Evolutionary conservation across 2,329 filamentous ascomycete species (phyloP), one percentile per base, ranked within the genome.

Genomic region (Phyllosticta ampelicida): DNA sequence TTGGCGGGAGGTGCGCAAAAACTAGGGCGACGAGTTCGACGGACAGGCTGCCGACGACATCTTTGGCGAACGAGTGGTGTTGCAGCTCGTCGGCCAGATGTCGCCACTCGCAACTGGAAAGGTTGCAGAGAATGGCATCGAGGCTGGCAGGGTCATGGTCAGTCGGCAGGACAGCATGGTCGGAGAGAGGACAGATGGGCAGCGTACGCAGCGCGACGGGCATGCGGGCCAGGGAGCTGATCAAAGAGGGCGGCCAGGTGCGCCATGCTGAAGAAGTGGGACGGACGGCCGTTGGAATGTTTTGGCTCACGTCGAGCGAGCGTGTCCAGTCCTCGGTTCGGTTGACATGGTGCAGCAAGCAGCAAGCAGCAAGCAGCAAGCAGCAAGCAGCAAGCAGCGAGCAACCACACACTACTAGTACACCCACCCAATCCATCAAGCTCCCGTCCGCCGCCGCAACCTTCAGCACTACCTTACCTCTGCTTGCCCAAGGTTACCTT

Each of bases 31-130:
- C 63, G 8, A 76, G 63, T 63, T 76, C 74, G 13, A 70, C 16
- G 5, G 74, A 73, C 36, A 75, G 61, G 0, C 44, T 60, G n/a
- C 63, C 65, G 29, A 75, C 56, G 30, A 73, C 67, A 60, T 75
- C 73, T 52, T 58, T 60, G 10, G 64, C 61, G 60, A 72, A 71
- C 44, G 63, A 54, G 48, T 61, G 66, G 23, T 59, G 52, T 48
- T 59, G 57, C 55, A 64, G 64, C 9, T 61, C 48, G 29, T 59
- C 53, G 9, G 65, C 61, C 23, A 70, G 54, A 8, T 59, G 53
- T 36, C 69, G 62, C 67, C 67, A 70, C 61, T 73, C 70, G 61
- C 67, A 61, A 1, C 66, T 62, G 11, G 63, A 67, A 28, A 73
- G 53, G 30, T 68, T 59, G 18, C 58, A 9, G 29, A 65, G 50